Percentiles rank a stretch among this genome's conserved stretches.
These are phyloP conservation scores for Rhizophagus clarus DNA, from an alignment of 192 early-diverging fungal genomes.

Conservation along the genomic window DNA sequence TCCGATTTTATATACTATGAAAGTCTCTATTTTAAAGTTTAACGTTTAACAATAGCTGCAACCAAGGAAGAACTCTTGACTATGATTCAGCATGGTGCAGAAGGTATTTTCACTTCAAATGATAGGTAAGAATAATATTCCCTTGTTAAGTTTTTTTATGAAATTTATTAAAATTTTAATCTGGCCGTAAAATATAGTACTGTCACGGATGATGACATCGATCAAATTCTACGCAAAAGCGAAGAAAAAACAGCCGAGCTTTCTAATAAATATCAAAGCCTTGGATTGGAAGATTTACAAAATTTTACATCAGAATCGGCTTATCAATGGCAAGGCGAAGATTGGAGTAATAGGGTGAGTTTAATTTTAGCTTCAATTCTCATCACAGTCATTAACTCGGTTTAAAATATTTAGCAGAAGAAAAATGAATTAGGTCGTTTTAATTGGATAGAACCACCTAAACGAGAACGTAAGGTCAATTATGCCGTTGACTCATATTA, in stretches of 20 bases:
- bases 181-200: constrained; percentile 43
- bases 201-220: constrained; percentile 82
- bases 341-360: constrained; percentile 80
- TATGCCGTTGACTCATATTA: constrained; percentile 94
- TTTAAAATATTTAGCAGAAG: constrained; percentile 30
- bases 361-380: background rate
- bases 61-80: constrained; percentile 84
- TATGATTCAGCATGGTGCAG: constrained; percentile 98
- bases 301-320: constrained; percentile 85
- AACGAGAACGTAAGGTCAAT: constrained; percentile 91
- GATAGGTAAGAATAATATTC: constrained; percentile 43
- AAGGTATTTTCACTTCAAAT: constrained; percentile 72
- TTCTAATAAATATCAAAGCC: constrained; percentile 85
- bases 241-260: constrained; percentile 90
- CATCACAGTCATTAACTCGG: background rate
- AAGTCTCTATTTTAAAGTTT: background rate
- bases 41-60: constrained; percentile 41
- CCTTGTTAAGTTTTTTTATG: constrained; percentile 25
- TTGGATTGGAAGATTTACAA: constrained; percentile 91
- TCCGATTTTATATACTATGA: background rate
- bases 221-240: constrained; percentile 75
- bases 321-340: constrained; percentile 96
- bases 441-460: constrained; percentile 91
- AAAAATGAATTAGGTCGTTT: constrained; percentile 63
- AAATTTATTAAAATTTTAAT: background rate